Evolutionary conservation across 306 rosid species (phyloP), one percentile per base, ranked within the genome.

Genomic region (Senna siamea): DNA sequence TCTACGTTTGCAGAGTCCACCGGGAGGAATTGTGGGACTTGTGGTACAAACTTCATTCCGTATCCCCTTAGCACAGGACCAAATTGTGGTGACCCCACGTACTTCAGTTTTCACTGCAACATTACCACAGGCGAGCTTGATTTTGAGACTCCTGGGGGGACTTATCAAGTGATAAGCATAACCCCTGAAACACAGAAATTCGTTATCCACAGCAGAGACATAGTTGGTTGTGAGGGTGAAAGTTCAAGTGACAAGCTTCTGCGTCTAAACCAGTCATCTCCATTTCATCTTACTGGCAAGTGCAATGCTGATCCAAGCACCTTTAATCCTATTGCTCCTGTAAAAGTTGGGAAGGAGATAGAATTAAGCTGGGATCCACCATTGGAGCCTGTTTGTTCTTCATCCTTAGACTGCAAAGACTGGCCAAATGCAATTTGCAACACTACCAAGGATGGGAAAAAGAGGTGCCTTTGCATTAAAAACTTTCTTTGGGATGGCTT

Each of bases 41-140:
- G 96, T 82, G 96, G 96, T 57, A 88, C 93, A 83, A 88, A 88
- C 69, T 71, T 86, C 58, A 71, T 90, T 73, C 89, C 96, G 34
- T 90, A 90, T 76, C 96, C 96, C 44, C 85, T 90, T 1, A 86
- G 96, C 80, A 88, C 84, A 28, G 88, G 90, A 61, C 82, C 87
- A 62, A 47, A 77, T 51, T 88, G 93, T 65, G 96, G 96, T 23
- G 92, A 90, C 53, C 84, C 83, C 12, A 55, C 44, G 70, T 90
- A 86, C 86, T 75, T 76, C 44, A 82, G 78, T 82, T 87, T 88
- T 32, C 76, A 44, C 61, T 90, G 93, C 84, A 78, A 87, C 78
- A 32, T 13, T 59, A 54, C 89, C 43, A 35, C 82, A 32, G 93
- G 89, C n/a, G 83, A 86, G 76, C 85, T 90, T 47, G 78, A 70